Base-by-base conservation (phyloP, 202 grass and related monocot species). In the Hordeum pubiflorum region DNA sequence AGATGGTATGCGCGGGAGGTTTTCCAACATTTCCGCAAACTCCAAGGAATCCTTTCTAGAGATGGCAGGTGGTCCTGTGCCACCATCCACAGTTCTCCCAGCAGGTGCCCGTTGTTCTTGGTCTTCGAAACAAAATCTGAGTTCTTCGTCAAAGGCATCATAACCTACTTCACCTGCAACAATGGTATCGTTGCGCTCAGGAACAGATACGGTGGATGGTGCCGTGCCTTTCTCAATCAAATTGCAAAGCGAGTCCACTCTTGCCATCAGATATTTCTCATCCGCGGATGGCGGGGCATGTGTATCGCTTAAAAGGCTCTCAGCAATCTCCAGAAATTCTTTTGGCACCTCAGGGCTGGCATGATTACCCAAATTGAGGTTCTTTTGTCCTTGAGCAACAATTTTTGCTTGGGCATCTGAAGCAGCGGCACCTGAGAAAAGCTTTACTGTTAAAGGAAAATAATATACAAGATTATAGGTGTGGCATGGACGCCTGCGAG, bases 291-390 rank as follows among this genome's bases (percentile, higher is more conserved):
- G 34, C 1, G 38, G 13, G 40, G n/a, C 74, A 4, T 93, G 86
- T 62, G 95, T 85, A 54, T 98, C 90, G 8, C 80, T 93, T 23
- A 91, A 84, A 77, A 98, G 88, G 29, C 77, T 77, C 31, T 93
- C 88, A 20, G 62, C 76, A 74, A 95, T 40, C 23, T 89, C 82
- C 31, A 88, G 31, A 9, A 88, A 82, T 69, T 91, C 88, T 75
- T 83, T 87, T 20, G 81, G 61, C 31, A 41, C 20, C 6, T 73
- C 69, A 29, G 65, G 58, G 58, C 34, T 65, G 78, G 79, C 18
- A 82, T n/a, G 50, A 72, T 89, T 88, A 65, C 74, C 77, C 69
- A 56, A 81, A 61, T 85, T 77, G 15, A 43, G 26, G 7, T 80
- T 80, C 58, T 77, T 83, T 24, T 61, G 33, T 67, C 58, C 57